Evolutionary conservation across 495 filamentous ascomycete species (phyloP).

Genomic region (Tuber brumale): DNA sequence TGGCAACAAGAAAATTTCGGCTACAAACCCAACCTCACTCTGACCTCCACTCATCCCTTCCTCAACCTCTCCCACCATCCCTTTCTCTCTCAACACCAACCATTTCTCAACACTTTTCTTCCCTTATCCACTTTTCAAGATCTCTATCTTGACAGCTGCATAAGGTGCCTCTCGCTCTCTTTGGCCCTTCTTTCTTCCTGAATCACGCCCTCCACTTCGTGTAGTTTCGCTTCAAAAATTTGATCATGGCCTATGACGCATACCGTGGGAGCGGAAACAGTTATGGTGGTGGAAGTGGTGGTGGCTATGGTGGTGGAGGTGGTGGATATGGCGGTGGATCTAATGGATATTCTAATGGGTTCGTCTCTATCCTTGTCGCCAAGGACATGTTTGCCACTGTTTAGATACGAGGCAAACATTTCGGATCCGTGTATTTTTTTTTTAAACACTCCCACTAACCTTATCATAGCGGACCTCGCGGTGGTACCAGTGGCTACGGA

Average conservation of each 20-base stretch:
- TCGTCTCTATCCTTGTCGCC: slow-evolving; percentile 21
- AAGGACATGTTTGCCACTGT: slow-evolving; percentile 31
- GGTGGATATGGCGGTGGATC: slow-evolving; percentile 39
- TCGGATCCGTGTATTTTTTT: not conserved
- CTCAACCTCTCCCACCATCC: slow-evolving; percentile 26
- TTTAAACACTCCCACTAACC: slow-evolving; percentile 17
- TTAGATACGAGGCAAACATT: slow-evolving; percentile 26
- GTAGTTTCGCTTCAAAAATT: slow-evolving; percentile 6
- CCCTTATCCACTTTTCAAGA: slow-evolving; percentile 26
- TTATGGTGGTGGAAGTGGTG: slow-evolving; percentile 15
- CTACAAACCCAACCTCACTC: slow-evolving; percentile 25
- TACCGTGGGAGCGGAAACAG: slow-evolving; percentile 33
- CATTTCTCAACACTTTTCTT: slow-evolving; percentile 29
- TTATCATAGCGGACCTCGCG: slow-evolving; percentile 36
- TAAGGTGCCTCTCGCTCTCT: slow-evolving; percentile 16
- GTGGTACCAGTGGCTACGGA: slow-evolving; percentile 48
- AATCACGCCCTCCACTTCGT: slow-evolving; percentile 17
- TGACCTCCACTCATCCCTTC: slow-evolving; percentile 38
- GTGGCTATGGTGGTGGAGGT: slow-evolving; percentile 42
- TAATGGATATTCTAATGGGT: slow-evolving; percentile 45
- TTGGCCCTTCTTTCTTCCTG: slow-evolving; percentile 10
- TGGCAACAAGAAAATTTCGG: slow-evolving; percentile 7
- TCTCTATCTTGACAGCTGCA: slow-evolving; percentile 11
- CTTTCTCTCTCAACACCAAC: slow-evolving; percentile 39
- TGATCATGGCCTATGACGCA: slow-evolving; percentile 41